Conservation (phyloP, 176 grass and related monocot species). For the Areca catechu region DNA sequence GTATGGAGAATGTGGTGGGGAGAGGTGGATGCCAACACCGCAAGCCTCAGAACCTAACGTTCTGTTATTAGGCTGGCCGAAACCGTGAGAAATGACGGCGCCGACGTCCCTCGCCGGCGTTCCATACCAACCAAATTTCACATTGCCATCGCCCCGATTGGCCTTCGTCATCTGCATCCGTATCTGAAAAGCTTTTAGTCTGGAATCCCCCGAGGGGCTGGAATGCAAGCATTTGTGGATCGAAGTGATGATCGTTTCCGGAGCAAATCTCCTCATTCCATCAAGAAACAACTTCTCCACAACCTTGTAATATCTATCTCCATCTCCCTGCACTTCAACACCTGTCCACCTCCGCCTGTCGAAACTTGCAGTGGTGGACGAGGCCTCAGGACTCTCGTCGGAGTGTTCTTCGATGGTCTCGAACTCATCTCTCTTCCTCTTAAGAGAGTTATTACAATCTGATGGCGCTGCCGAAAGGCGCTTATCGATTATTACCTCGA, state of each 20-base stretch:
- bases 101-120: conserved; percentile 35
- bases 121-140: conserved; percentile 71
- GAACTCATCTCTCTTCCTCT: conserved; percentile 12
- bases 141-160: conserved; percentile 24
- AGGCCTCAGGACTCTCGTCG: conserved; percentile 9
- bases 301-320: conserved; percentile 45
- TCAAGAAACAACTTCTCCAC: conserved; percentile 54
- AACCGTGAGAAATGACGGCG: conserved; percentile 28
- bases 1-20: conserved; percentile 46
- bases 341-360: conserved; percentile 14
- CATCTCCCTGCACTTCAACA: conserved; percentile 18
- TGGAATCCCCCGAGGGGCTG: neutral
- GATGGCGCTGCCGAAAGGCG: neutral
- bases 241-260: conserved; percentile 30
- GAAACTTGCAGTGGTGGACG: neutral
- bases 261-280: conserved; percentile 15
- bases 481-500: neutral
- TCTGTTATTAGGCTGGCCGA: conserved; percentile 26
- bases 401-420: conserved; percentile 36
- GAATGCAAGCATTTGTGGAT: conserved; percentile 40
- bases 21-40: conserved; percentile 71
- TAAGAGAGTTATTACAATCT: conserved; percentile 2
- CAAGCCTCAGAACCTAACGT: conserved; percentile 26
- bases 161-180: conserved; percentile 30
- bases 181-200: conserved; percentile 38